Base-by-base conservation (phyloP, 805 yeast species). In the Metschnikowia similis region DNA sequence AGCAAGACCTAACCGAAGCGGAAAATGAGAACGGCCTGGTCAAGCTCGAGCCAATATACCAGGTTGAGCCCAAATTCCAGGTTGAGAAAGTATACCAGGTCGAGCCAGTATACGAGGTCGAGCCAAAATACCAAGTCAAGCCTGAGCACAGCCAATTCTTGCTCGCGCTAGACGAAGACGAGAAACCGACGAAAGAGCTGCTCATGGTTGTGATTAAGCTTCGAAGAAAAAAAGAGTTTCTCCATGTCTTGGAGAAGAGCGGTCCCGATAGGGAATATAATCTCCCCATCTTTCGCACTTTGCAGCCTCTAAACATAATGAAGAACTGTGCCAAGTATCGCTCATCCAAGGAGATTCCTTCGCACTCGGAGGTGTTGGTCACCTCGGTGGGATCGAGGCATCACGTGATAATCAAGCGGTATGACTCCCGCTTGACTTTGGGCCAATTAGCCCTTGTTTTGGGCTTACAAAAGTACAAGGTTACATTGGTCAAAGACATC, bases 401-500 rank as follows among this genome's bases (percentile, higher is more conserved):
- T n/a, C 42, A 36, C 13, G 51, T 51, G 6, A 17, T 48, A 1
- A 44, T 45, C 39, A 52, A 46, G 38, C 38, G 57, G 14, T 56
- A 48, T 29, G 54, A 37, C 8, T 56, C 57, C 3, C 48, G 59
- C 3, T 45, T 54, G n/a, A 56, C 57, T 2, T 36, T 53, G 26
- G 27, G n/a, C 14, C 59, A 56, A 21, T 35, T 54, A 39, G 52
- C 57, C 4, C 32, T 37, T 9, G 38, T 56, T 1, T 40, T 56
- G 28, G 59, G 57, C 11, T 35, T 56, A 7, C 54, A 56, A 21
- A 47, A 56, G 8, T 70, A 58, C 44, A 69, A 79, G 17, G 63
- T 72, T n/a, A 71, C 75, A 32, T 82, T 84, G 57, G 83, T 89
- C 0, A 73, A 77, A 27, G 72, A 70, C 43, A 65, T 85, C 16